These are phyloP conservation scores for Lepidium africanum DNA, from an alignment of 345 rosid species.

Conservation along the genomic window DNA sequence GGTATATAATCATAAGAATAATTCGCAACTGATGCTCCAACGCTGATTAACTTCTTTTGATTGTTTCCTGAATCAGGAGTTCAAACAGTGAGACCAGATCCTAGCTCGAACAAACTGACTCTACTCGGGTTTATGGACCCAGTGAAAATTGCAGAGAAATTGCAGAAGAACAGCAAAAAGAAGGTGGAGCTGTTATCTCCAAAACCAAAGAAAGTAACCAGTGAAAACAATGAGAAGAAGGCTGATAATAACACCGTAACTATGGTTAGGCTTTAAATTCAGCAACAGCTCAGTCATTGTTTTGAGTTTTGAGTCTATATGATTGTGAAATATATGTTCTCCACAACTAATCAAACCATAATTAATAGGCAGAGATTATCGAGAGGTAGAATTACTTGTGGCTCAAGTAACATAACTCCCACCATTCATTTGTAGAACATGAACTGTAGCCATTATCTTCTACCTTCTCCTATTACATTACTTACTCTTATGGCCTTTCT, in stretches of 20 bases:
- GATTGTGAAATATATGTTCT: neutral
- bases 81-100: slow-evolving; percentile 49
- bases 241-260: slow-evolving; percentile 24
- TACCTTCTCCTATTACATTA: neutral
- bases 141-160: slow-evolving; percentile 32
- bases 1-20: neutral
- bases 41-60: neutral
- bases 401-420: neutral
- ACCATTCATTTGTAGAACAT: neutral
- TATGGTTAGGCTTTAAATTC: slow-evolving; percentile 5
- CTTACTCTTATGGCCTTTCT: neutral
- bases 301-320: neutral
- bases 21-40: neutral
- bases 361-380: neutral
- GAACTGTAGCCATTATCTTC: neutral
- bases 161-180: slow-evolving; percentile 49
- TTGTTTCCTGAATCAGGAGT: slow-evolving; percentile 17
- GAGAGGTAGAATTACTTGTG: slow-evolving; percentile 3
- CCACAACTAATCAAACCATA: neutral
- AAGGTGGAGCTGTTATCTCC: slow-evolving; percentile 71
- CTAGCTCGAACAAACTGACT: slow-evolving; percentile 47
- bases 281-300: neutral
- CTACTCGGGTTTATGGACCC: slow-evolving; percentile 69
- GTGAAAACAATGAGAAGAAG: slow-evolving; percentile 18
- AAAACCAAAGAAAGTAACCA: slow-evolving; percentile 50